These are phyloP conservation scores for Globisporangium echinulatum DNA, from an alignment of 352 stramenopile genomes.

Conservation along the genomic window DNA sequence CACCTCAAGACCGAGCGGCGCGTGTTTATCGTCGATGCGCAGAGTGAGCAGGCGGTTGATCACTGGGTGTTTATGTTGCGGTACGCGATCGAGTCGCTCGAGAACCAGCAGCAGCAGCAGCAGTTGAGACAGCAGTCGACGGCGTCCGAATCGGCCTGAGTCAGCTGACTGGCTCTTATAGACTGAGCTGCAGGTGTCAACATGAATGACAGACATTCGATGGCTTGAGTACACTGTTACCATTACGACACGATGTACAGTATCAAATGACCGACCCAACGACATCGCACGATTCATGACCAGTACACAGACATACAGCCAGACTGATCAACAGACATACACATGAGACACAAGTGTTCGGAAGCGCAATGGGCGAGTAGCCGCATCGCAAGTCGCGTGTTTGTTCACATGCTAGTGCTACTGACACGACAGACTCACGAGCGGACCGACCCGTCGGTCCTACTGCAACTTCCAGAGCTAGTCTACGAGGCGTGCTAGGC, in stretches of 20 bases:
- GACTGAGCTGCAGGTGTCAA: too few species aligned
- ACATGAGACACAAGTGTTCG: background rate
- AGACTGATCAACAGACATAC: too few species aligned
- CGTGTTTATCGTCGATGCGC: conserved; percentile 63
- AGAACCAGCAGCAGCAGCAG: conserved; percentile 33
- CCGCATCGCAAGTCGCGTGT: background rate
- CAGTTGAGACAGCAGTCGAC: too few species aligned
- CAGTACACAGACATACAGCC: too few species aligned
- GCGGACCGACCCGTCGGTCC: too few species aligned
- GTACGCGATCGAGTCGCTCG: conserved; percentile 80
- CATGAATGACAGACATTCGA: too few species aligned
- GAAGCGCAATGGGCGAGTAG: background rate
- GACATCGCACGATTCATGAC: too few species aligned
- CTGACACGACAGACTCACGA: background rate
- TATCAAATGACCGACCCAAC: too few species aligned
- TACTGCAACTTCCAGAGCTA: background rate
- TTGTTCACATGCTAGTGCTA: background rate
- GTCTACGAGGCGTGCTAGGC: background rate
- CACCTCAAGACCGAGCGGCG: conserved; percentile 54
- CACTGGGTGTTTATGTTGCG: conserved; percentile 85
- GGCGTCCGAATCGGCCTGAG: background rate
- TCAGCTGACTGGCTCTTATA: background rate
- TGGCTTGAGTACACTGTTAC: background rate
- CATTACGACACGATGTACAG: background rate
- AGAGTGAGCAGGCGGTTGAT: conserved; percentile 70